Evolutionary conservation across 352 stramenopile species (phyloP).

Genomic region (Pilasporangium apinafurcum): DNA sequence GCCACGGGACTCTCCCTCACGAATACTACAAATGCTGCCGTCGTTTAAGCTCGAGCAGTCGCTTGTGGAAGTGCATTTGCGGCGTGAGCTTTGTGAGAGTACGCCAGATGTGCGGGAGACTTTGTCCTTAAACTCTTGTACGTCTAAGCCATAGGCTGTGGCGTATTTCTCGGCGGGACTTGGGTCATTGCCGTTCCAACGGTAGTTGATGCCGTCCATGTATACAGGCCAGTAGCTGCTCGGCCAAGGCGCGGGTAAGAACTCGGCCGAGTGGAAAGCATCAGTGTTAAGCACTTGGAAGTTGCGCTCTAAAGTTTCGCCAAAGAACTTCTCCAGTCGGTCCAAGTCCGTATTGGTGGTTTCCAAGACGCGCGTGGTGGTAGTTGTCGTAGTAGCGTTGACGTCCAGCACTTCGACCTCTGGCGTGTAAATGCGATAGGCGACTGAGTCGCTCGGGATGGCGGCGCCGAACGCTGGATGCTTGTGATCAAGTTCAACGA

Average conservation of each 20-base stretch:
- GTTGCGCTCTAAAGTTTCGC: conserved; percentile 3
- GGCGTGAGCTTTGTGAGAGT: conserved; percentile 16
- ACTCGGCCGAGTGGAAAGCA: neutral
- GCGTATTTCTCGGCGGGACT: conserved; percentile 1
- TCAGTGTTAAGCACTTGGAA: neutral
- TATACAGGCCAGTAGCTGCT: conserved; percentile 6
- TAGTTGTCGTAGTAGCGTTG: neutral
- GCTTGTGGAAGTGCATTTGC: conserved; percentile 13
- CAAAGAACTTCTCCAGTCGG: conserved; percentile 5
- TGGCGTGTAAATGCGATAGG: neutral
- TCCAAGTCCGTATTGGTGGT: conserved; percentile 1
- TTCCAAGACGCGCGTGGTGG: conserved; percentile 1
- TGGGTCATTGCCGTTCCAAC: neutral
- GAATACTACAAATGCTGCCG: conserved; percentile 16
- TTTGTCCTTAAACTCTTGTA: conserved; percentile 10
- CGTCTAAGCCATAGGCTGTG: neutral
- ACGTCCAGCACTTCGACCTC: neutral
- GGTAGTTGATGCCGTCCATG: conserved; percentile 11
- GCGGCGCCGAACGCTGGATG: neutral
- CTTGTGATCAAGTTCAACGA: neutral
- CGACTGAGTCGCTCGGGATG: neutral
- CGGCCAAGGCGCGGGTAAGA: conserved; percentile 1
- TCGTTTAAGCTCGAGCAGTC: conserved; percentile 31
- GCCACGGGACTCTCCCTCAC: neutral
- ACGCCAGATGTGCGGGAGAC: conserved; percentile 11